phyloP scores from a whole-genome alignment of 345 rosid species.

The Ceriops zippeliana region DNA sequence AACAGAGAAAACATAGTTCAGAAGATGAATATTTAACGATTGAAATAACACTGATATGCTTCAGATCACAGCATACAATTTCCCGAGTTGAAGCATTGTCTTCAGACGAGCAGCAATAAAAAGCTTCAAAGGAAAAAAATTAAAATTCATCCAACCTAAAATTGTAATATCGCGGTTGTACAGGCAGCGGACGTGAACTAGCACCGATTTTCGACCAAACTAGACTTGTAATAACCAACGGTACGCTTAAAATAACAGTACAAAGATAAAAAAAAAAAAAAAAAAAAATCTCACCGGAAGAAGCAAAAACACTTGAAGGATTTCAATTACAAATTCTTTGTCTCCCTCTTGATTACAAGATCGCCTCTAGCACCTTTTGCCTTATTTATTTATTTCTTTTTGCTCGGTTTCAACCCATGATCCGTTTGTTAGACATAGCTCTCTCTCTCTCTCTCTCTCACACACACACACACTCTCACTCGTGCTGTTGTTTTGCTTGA shows the following conservation, averaged over 20 bases:
- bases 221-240: no score
- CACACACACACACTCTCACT: no score
- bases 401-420: slow-evolving; percentile 34
- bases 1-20: not conserved
- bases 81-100: not conserved
- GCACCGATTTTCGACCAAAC: no score
- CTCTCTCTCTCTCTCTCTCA: not conserved
- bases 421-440: not conserved
- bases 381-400: not conserved
- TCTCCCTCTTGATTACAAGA: no score
- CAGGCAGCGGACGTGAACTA: no score
- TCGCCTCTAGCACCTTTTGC: slow-evolving; percentile 10
- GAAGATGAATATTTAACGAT: slow-evolving; percentile 1
- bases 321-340: not conserved
- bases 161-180: not conserved
- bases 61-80: not conserved
- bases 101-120: not conserved
- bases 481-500: slow-evolving; percentile 17
- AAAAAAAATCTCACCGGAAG: slow-evolving; percentile 18
- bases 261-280: not conserved
- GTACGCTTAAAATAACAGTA: not conserved
- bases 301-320: not conserved
- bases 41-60: not conserved
- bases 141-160: not conserved
- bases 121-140: not conserved